Conservation (phyloP, 768 basidiomycete genomes). For the Albatrellus ellisii region DNA sequence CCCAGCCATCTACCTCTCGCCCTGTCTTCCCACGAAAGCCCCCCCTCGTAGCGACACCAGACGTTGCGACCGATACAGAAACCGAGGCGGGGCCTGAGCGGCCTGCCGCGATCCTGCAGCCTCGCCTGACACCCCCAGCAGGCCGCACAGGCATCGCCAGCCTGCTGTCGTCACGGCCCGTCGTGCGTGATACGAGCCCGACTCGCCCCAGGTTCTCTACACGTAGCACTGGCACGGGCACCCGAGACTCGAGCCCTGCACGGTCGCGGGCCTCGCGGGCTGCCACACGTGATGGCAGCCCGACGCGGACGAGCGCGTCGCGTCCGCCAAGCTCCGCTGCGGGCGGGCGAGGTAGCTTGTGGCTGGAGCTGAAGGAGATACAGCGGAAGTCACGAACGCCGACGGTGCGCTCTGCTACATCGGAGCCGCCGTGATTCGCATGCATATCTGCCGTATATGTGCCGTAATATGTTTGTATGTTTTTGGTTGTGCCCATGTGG, state of each 20-base stretch:
- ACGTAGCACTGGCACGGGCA: conserved; percentile 16
- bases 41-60: conserved; percentile 13
- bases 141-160: conserved; percentile 5
- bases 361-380: conserved; percentile 12
- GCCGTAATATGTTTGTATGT: too few species aligned
- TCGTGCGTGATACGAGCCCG: conserved; percentile 9
- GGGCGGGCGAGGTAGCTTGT: conserved; percentile 9
- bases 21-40: conserved; percentile 17
- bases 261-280: conserved; percentile 19
- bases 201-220: conserved; percentile 23
- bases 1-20: conserved; percentile 19
- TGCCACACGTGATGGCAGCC: conserved; percentile 11
- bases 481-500: too few species aligned
- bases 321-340: conserved; percentile 10
- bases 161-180: neutral
- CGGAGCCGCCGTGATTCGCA: conserved; percentile 4
- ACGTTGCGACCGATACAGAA: neutral
- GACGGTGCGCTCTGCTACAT: neutral
- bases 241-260: conserved; percentile 26
- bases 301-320: conserved; percentile 11
- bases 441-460: too few species aligned
- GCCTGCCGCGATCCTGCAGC: conserved; percentile 14
- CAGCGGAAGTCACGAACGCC: conserved; percentile 9
- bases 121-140: conserved; percentile 3
- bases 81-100: conserved; percentile 16